Percentiles rank a stretch among this genome's conserved stretches.
Evolutionary conservation across 495 filamentous ascomycete genomes (phyloP).

Genomic region (Delitschia confertaspora): DNA sequence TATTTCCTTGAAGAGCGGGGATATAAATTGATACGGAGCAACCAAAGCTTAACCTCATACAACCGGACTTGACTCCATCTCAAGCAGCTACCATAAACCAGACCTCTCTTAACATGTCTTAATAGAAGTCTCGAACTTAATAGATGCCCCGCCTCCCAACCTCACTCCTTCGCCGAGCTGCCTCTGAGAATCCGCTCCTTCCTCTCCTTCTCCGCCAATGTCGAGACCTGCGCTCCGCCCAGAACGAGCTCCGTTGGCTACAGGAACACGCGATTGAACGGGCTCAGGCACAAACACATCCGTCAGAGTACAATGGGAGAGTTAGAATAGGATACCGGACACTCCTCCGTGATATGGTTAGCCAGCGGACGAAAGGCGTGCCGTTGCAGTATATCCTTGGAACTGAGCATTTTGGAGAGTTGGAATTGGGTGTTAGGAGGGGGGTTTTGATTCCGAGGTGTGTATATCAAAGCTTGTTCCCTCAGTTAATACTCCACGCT

Average conservation of each 20-base stretch:
- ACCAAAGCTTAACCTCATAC: too few species aligned
- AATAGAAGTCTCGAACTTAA: not conserved
- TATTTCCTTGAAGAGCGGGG: too few species aligned
- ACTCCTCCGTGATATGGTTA: conserved; percentile 35
- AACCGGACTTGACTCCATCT: too few species aligned
- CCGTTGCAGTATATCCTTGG: conserved; percentile 89
- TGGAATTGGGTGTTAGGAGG: conserved; percentile 65
- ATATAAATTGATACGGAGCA: too few species aligned
- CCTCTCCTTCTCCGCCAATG: conserved; percentile 60
- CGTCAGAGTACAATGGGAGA: conserved; percentile 13
- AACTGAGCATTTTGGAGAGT: conserved; percentile 74
- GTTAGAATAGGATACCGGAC: conserved; percentile 7
- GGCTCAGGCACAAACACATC: conserved; percentile 9
- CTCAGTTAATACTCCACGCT: not conserved
- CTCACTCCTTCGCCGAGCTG: conserved; percentile 49
- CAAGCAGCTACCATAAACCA: too few species aligned
- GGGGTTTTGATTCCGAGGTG: conserved; percentile 83
- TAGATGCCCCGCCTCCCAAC: conserved; percentile 70
- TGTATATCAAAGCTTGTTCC: conserved; percentile 1
- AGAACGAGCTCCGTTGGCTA: conserved; percentile 83
- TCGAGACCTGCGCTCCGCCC: conserved; percentile 55
- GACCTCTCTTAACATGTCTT: too few species aligned
- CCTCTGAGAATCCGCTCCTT: conserved; percentile 48
- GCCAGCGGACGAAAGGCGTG: conserved; percentile 50
- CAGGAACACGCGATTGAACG: conserved; percentile 46